Conservation (phyloP, 495 filamentous ascomycete species). For the Rostrohypoxylon terebratum region DNA sequence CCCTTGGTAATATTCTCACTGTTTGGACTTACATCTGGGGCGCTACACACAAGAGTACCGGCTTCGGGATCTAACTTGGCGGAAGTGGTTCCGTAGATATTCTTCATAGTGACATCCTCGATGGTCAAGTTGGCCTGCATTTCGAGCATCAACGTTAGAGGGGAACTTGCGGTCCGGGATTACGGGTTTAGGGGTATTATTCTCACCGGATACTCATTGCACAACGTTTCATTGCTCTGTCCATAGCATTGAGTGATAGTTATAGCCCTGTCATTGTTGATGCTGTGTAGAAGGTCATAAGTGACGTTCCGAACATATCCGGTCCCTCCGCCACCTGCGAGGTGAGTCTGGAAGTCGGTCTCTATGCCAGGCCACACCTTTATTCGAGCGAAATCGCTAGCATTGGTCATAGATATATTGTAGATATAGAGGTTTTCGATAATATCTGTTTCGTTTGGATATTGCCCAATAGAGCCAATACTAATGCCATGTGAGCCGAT, state of each 20-base stretch:
- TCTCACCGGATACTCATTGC: constrained; percentile 41
- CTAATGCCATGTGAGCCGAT: constrained; percentile 67
- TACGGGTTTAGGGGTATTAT: neutral
- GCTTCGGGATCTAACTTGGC: constrained; percentile 36
- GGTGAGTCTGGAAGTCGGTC: constrained; percentile 45
- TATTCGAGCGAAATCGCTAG: constrained; percentile 47
- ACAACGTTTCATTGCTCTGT: constrained; percentile 53
- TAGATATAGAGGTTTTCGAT: constrained; percentile 51
- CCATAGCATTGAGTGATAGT: constrained; percentile 72
- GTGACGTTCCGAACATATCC: constrained; percentile 65
- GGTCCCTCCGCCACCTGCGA: constrained; percentile 52
- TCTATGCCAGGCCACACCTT: constrained; percentile 51
- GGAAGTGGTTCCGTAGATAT: constrained; percentile 40
- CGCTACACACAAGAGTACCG: constrained; percentile 42
- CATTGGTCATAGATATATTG: constrained; percentile 51
- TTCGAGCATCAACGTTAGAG: neutral
- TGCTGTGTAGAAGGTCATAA: constrained; percentile 66
- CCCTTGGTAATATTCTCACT: neutral
- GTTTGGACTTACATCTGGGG: constrained; percentile 33
- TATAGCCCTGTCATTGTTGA: constrained; percentile 70
- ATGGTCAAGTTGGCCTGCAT: constrained; percentile 45
- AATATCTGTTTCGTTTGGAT: constrained; percentile 44
- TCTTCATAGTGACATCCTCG: constrained; percentile 45
- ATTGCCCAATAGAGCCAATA: constrained; percentile 51
- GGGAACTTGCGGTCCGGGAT: neutral